Evolutionary conservation across 164 flowering plant genomes (phyloP), one percentile per base, ranked within the genome.

Genomic region (Aristolochia contorta): DNA sequence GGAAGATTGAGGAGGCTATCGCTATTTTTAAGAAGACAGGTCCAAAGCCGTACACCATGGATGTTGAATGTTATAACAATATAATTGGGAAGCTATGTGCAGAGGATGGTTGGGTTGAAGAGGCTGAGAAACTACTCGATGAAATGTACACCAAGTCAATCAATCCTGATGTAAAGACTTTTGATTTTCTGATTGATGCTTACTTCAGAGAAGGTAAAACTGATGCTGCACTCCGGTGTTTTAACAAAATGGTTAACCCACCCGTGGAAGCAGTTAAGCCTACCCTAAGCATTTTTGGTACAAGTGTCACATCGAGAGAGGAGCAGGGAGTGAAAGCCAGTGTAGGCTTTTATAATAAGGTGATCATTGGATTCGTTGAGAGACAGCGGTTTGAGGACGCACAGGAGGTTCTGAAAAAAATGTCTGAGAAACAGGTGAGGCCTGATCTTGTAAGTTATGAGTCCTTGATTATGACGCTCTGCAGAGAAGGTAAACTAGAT

Each of bases 371-470:
- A 49, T 63, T 84, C 61, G 66, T 87, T 41, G 79, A 66, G 63
- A 75, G 67, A 24, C 84, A 78, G 13, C 84, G 68, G 65, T 69
- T 67, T n/a, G 67, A 56, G n/a, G 89, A 84, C 45, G 79, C 79
- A 51, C 74, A 69, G 1, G 75, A 72, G 49, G 60, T 85, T 62
- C 68, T 85, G 75, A 69, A 66, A 12, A 74, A 67, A 62, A 79
- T 91, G 89, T 82, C 79, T 24, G 87, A 77, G 43, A 75, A 69
- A 59, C 89, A 86, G 62, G 79, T 83, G 16, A 85, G 80, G 71
- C 97, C 96, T 6, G 93, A 87, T 57, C 64, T 65, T 4, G 47
- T 59, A 12, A 73, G 75, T 23, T 90, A 82, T 68, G 91, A 85
- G 67, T 66, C 78, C 54, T 80, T 90, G 61, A 60, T 83, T 49